Conservation (phyloP, 1,139 yeast genomes). For the Groenewaldozyma auringiensis region DNA sequence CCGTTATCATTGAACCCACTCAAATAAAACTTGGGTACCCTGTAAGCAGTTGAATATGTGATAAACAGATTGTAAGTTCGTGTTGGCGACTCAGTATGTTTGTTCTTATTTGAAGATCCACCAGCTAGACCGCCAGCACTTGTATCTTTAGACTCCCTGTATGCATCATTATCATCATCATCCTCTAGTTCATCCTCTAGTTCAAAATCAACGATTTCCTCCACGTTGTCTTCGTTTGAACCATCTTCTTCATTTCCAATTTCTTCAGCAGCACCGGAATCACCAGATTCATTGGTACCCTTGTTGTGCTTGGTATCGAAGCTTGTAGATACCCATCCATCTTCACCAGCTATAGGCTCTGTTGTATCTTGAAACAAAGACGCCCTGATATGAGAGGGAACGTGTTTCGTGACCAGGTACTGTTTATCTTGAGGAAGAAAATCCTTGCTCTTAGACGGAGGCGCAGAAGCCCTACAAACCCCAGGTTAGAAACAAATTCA, state of each 20-base stretch:
- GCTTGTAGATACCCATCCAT: constrained; percentile 47
- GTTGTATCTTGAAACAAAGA: constrained; percentile 43
- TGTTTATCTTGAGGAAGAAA: constrained; percentile 85
- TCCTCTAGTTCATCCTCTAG: constrained; percentile 27
- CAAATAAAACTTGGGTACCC: constrained; percentile 91
- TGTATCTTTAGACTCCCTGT: constrained; percentile 17
- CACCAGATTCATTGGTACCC: neutral
- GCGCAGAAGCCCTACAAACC: constrained; percentile 41
- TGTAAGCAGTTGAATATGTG: constrained; percentile 85
- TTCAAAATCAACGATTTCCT: constrained; percentile 28
- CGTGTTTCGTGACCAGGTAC: constrained; percentile 77
- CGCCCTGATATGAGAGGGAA: constrained; percentile 77
- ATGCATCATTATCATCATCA: constrained; percentile 20
- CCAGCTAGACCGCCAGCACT: too few relatives aligned
- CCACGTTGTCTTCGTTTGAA: constrained; percentile 16
- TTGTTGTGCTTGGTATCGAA: constrained; percentile 19
- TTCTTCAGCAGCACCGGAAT: neutral
- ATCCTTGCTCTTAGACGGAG: constrained; percentile 50
- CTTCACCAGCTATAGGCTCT: constrained; percentile 38
- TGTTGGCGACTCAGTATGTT: constrained; percentile 33
- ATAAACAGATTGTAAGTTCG: constrained; percentile 84
- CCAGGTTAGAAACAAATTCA: constrained; percentile 4
- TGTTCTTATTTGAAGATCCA: constrained; percentile 2
- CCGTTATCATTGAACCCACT: constrained; percentile 85
- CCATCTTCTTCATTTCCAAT: constrained; percentile 15